These are phyloP conservation scores for Trypanosoma mega DNA, from an alignment of 208 protist genomes.

Conservation along the genomic window DNA sequence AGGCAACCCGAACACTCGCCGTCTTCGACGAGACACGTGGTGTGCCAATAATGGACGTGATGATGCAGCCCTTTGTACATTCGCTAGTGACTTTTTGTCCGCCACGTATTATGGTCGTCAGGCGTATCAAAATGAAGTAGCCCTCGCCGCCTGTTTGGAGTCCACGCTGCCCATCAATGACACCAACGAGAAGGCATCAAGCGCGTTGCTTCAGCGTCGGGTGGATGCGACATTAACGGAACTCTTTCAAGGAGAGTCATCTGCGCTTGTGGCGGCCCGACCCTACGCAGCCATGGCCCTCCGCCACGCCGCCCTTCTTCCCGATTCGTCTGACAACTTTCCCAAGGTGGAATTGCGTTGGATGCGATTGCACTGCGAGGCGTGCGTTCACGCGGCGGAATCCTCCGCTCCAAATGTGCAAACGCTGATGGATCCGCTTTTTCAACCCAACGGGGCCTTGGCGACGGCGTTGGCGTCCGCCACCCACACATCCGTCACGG, in stretches of 20 bases:
- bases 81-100: constrained; percentile 45
- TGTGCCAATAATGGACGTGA: constrained; percentile 3
- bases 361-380: constrained; percentile 14
- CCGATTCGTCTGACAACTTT: background rate
- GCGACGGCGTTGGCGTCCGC: too few species aligned
- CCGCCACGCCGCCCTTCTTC: background rate
- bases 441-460: too few species aligned
- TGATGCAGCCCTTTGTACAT: constrained; percentile 20
- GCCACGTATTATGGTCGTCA: constrained; percentile 39
- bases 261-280: background rate
- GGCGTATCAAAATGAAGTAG: constrained; percentile 21
- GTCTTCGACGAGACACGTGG: constrained; percentile 8
- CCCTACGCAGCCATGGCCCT: background rate
- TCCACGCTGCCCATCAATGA: background rate
- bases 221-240: background rate
- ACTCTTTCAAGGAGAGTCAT: background rate
- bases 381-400: background rate
- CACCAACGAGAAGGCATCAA: background rate
- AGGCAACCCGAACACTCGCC: background rate
- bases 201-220: background rate
- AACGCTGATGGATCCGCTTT: background rate
- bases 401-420: background rate
- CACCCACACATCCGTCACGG: background rate
- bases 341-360: constrained; percentile 11
- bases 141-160: background rate